Percentiles rank a stretch among this genome's conserved stretches.
Conservation (phyloP, 176 grass and related monocot species). For the Themeda triandra region DNA sequence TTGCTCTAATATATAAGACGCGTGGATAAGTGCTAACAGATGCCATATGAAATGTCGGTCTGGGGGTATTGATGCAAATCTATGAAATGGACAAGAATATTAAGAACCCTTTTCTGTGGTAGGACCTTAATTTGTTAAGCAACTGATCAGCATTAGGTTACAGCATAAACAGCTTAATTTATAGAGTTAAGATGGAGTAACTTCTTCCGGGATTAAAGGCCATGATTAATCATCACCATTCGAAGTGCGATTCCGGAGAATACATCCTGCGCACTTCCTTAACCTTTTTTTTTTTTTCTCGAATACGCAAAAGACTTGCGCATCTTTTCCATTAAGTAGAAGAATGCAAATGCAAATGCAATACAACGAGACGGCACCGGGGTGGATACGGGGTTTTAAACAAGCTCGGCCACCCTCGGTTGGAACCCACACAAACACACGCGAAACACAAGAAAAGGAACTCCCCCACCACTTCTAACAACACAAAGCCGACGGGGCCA, state of each 20-base stretch:
- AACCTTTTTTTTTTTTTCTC: no score
- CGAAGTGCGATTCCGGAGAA: constrained; percentile 27
- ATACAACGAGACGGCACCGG: no score
- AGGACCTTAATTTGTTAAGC: constrained; percentile 24
- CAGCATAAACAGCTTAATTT: constrained; percentile 18
- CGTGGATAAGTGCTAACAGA: not conserved
- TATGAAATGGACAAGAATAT: constrained; percentile 12
- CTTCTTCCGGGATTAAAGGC: not conserved
- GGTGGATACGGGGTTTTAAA: no score
- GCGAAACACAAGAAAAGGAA: no score
- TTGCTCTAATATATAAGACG: not conserved
- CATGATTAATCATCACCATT: constrained; percentile 31
- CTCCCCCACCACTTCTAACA: no score
- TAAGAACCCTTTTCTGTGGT: not conserved
- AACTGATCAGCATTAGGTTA: constrained; percentile 16
- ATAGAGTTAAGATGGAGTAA: constrained; percentile 15
- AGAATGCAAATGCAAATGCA: no score
- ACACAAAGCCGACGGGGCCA: no score
- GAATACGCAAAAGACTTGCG: no score
- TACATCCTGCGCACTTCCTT: constrained; percentile 24
- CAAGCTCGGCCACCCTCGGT: no score
- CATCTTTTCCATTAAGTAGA: no score
- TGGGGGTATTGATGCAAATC: constrained; percentile 4
- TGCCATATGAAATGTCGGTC: not conserved
- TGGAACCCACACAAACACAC: no score